Conservation (phyloP, 352 stramenopile genomes). For the Elongisporangium anandrum region DNA sequence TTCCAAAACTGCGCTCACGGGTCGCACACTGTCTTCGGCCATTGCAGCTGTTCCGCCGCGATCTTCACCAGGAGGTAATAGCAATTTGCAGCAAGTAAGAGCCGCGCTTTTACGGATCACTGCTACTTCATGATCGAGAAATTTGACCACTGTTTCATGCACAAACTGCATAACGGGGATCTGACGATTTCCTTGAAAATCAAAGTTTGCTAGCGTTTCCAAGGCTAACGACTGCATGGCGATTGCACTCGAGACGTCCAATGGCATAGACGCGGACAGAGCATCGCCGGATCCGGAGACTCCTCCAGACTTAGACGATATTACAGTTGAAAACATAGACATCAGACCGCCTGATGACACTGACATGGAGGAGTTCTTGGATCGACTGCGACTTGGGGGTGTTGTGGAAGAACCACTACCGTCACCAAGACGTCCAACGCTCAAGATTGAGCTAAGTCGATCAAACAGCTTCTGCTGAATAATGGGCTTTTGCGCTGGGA, state of each 20-base stretch:
- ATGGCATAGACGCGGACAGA: slow-evolving; percentile 14
- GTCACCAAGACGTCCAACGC: slow-evolving; percentile 42
- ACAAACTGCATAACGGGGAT: slow-evolving; percentile 89
- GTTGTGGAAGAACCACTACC: slow-evolving; percentile 34
- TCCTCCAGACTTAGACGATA: slow-evolving; percentile 15
- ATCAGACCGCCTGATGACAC: slow-evolving; percentile 65
- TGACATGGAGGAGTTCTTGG: slow-evolving; percentile 69
- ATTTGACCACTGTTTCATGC: slow-evolving; percentile 85
- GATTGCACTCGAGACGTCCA: slow-evolving; percentile 51
- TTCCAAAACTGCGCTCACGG: slow-evolving; percentile 74
- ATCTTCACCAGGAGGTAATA: slow-evolving; percentile 68
- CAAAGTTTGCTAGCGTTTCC: slow-evolving; percentile 82
- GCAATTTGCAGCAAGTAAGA: slow-evolving; percentile 85
- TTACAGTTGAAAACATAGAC: slow-evolving; percentile 63
- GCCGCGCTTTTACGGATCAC: slow-evolving; percentile 82
- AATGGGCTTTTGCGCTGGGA: slow-evolving; percentile 64
- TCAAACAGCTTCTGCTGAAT: slow-evolving; percentile 86
- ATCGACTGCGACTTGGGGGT: slow-evolving; percentile 57
- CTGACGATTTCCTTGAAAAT: slow-evolving; percentile 80
- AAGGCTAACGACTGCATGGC: slow-evolving; percentile 80
- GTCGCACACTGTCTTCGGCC: slow-evolving; percentile 67
- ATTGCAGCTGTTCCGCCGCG: slow-evolving; percentile 28
- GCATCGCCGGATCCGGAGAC: not conserved
- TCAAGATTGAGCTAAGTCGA: slow-evolving; percentile 70
- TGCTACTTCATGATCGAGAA: slow-evolving; percentile 81